A percentile compares a stretch with the other conserved stretches of the same genome.
Conservation (phyloP, 2,329 filamentous ascomycete genomes). For the Cytospora chrysosperma region DNA sequence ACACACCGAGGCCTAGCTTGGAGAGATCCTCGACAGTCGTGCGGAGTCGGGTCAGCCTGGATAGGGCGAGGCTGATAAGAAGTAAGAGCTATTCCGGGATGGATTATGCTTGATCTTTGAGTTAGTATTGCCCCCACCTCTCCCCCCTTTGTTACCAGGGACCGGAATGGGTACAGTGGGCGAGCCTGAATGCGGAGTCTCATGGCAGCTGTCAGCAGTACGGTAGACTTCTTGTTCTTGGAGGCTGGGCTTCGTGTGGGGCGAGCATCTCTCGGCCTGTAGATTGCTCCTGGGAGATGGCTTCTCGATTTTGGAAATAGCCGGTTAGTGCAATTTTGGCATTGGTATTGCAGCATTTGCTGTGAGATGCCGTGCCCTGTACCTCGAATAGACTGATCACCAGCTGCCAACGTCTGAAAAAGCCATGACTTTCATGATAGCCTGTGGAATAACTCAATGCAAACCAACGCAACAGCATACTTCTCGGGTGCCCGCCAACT, state of each 20-base stretch:
- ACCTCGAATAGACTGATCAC: not conserved
- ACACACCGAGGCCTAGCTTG: constrained; percentile 41
- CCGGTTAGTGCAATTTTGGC: not conserved
- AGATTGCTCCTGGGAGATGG: not conserved
- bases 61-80: constrained; percentile 47
- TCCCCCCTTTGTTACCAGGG: not conserved
- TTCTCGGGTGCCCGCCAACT: not conserved
- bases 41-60: constrained; percentile 39
- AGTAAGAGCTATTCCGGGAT: constrained; percentile 50
- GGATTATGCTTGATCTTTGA: constrained; percentile 40
- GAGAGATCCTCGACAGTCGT: constrained; percentile 37
- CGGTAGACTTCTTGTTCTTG: not conserved
- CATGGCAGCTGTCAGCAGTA: not conserved
- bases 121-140: no score
- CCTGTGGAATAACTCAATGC: no score
- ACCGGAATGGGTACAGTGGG: not conserved
- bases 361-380: not conserved
- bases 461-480: not conserved
- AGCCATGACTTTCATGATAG: no score
- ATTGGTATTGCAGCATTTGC: not conserved
- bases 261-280: not conserved
- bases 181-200: not conserved
- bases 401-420: not conserved
- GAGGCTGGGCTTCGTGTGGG: not conserved
- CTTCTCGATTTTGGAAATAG: not conserved